Base-by-base conservation (phyloP, 1,284 basidiomycete genomes). In the Ceraceosorus bombacis region DNA sequence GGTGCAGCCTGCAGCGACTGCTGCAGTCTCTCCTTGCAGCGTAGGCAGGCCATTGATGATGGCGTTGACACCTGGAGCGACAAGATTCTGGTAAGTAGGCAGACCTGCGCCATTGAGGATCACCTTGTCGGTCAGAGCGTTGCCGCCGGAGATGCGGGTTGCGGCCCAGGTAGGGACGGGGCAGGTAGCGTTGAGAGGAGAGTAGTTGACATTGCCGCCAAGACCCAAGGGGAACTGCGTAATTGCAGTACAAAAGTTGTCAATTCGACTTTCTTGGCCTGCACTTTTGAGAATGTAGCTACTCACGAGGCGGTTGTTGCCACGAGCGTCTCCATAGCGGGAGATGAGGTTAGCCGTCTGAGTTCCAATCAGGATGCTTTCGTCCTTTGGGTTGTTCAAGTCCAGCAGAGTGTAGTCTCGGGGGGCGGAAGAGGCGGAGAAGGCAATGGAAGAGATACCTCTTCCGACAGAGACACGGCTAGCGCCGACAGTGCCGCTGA, bases 401-500 rank as follows among this genome's bases (percentile, higher is more conserved):
- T 69, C 61, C 54, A 74, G 62, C 2, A 53, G 36, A 9, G 58
- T 53, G 62, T 71, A 72, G 49, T 65, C 53, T 10, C 67, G 62
- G 6, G 56, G 55, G 49, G 52, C 50, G 55, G 69, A 65, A 36
- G 57, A 59, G 41, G 72, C 69, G n/a, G 61, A 63, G 57, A 74
- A 72, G 2, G 72, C 72, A 38, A 72, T 66, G 9, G 69, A 58
- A 36, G 72, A 70, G 4, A 72, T 59, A 37, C 60, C 65, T 38
- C 68, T 64, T 57, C 65, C 66, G 13, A 72, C 64, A 12, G 63
- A 54, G 37, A 62, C 65, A 59, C 68, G 71, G 8, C 67, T 60
- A 2, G 70, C 72, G 1, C 70, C 73, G 39, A 72, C 55, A n/a
- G 72, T 72, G 8, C 70, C 72, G n/a, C 50, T 58, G n/a, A 74